These are phyloP conservation scores for Penicillium fimorum DNA, from an alignment of 495 filamentous ascomycete species.

Conservation along the genomic window DNA sequence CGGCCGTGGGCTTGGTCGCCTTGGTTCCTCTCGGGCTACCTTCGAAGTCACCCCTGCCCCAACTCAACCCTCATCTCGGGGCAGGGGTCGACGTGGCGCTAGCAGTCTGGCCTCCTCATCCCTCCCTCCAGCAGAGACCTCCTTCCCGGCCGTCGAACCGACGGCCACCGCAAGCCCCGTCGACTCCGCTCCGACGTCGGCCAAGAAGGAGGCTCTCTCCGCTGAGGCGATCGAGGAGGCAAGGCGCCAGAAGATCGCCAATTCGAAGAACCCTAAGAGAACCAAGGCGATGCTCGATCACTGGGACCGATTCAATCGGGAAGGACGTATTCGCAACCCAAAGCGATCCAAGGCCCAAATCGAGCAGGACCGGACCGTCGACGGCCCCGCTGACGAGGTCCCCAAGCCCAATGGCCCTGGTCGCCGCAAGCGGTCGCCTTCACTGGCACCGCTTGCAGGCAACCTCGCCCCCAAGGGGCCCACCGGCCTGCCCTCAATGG, in stretches of 20 bases:
- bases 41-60: slow-evolving; percentile 22
- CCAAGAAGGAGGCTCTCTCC: slow-evolving; percentile 20
- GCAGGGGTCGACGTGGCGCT: slow-evolving; percentile 27
- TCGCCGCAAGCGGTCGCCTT: slow-evolving; percentile 24
- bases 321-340: slow-evolving; percentile 45
- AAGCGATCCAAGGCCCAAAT: slow-evolving; percentile 51
- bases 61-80: slow-evolving; percentile 20
- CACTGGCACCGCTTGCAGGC: slow-evolving; percentile 22
- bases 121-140: slow-evolving; percentile 5
- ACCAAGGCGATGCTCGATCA: slow-evolving; percentile 52
- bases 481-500: slow-evolving; percentile 20
- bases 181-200: slow-evolving; percentile 3
- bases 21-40: slow-evolving; percentile 19
- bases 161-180: slow-evolving; percentile 9
- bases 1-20: slow-evolving; percentile 21
- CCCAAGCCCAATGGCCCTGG: slow-evolving; percentile 28
- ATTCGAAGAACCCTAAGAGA: slow-evolving; percentile 50
- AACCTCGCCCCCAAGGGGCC: slow-evolving; percentile 31
- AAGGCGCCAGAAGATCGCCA: slow-evolving; percentile 40
- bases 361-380: slow-evolving; percentile 38
- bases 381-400: slow-evolving; percentile 26
- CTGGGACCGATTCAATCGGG: slow-evolving; percentile 46
- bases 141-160: slow-evolving; percentile 15
- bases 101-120: slow-evolving; percentile 14
- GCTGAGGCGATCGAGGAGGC: slow-evolving; percentile 35